Percentiles rank a stretch among this genome's conserved stretches.
phyloP scores from a whole-genome alignment of 805 yeast species.

The Candida morakotiae region DNA sequence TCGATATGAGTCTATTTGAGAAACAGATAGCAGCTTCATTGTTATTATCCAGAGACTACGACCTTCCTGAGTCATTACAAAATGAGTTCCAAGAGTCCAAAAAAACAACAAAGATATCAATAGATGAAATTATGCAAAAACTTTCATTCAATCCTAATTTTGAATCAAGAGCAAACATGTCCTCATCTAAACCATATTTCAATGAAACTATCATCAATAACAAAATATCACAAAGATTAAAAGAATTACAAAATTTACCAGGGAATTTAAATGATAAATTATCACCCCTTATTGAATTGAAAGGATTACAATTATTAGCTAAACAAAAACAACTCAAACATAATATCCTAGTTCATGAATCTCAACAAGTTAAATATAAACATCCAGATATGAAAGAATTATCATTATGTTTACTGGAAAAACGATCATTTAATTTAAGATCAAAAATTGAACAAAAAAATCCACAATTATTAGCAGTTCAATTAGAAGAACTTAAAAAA shows the following conservation, averaged over 20 bases:
- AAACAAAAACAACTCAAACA: conserved; percentile 71
- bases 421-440: conserved; percentile 63
- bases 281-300: conserved; percentile 66
- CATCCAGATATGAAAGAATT: conserved; percentile 48
- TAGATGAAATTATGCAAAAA: conserved; percentile 6
- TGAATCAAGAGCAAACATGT: conserved; percentile 35
- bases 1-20: conserved; percentile 43
- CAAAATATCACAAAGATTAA: conserved; percentile 54
- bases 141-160: conserved; percentile 12
- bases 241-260: conserved; percentile 62
- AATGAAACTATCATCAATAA: conserved; percentile 51
- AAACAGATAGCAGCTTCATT: conserved; percentile 65
- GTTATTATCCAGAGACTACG: conserved; percentile 59
- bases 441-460: conserved; percentile 68
- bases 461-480: conserved; percentile 72
- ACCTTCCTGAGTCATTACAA: conserved; percentile 54
- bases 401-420: conserved; percentile 60
- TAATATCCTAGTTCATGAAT: conserved; percentile 48
- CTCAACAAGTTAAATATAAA: conserved; percentile 53
- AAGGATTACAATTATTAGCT: conserved; percentile 58
- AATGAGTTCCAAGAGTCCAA: conserved; percentile 17
- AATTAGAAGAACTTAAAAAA: conserved; percentile 67
- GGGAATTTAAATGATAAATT: conserved; percentile 61
- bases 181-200: conserved; percentile 35
- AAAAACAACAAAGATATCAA: neutral